Base-by-base conservation (phyloP, 2,329 filamentous ascomycete species). In the Sarocladium strictum region DNA sequence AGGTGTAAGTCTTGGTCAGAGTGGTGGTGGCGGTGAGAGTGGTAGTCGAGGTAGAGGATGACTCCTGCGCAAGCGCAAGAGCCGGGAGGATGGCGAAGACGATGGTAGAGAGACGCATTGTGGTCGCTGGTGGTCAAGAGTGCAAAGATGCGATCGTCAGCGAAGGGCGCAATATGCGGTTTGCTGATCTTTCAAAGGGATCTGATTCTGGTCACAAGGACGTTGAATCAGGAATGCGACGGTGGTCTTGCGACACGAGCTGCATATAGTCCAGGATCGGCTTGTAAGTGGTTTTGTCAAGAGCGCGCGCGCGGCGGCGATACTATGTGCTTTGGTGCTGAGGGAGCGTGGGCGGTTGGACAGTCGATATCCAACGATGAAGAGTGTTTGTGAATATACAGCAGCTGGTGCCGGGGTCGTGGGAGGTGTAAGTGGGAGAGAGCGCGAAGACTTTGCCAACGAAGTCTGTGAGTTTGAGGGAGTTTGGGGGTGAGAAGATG, bases 371-470 rank as follows among this genome's bases (percentile, higher is more conserved):
- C 63, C 59, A 47, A 52, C 53, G 56, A 54, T 51, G 26, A 51
- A 21, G 47, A n/a, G 4, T 21, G 33, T 12, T 15, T 47, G 43
- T 29, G 43, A 47, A 47, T 47, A n/a, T 27, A 47, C 43, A 35
- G 27, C 47, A 51, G 27, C 47, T 51, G 47, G 47, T 35, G 47
- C 26, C 10, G 57, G 55, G 53, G 54, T 56, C 53, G 56, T 38
- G 57, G 57, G 51, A 23, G 45, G 29, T 55, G 53, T 57, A 58
- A 58, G 57, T 58, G 60, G 14, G n/a, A 26, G 37, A 32, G 53
- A 57, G 53, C 54, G 51, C 54, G 58, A 59, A 71, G 76, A 78
- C 77, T 80, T 75, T 80, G 77, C 77, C 77, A 80, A 79, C 77
- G 77, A 80, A 79, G 77, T 68, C 67, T 63, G 57, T 59, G 58